phyloP scores from a whole-genome alignment of 331 rosid species.

The Malus hybrid region DNA sequence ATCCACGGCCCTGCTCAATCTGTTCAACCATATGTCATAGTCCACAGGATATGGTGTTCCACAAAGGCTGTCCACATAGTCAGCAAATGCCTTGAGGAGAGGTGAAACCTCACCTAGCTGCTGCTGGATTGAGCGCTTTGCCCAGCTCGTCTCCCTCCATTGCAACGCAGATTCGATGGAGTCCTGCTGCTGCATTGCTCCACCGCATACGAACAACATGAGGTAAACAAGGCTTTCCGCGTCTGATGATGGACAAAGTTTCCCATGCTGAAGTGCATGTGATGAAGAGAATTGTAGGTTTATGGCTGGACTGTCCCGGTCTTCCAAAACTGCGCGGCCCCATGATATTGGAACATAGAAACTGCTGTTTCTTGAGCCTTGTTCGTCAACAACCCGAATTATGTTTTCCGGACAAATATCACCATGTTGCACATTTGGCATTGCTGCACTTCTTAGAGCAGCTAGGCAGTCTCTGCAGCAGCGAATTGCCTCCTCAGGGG shows the following conservation, averaged over 20 bases:
- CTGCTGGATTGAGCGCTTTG: conserved; percentile 52
- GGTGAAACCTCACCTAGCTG: conserved; percentile 69
- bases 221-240: conserved; percentile 74
- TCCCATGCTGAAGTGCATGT: conserved; percentile 86
- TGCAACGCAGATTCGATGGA: conserved; percentile 81
- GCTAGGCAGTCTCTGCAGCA: conserved; percentile 62
- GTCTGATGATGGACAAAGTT: conserved; percentile 76
- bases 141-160: conserved; percentile 80
- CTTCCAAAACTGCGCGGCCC: conserved; percentile 82
- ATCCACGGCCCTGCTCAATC: conserved; percentile 59
- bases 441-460: conserved; percentile 59
- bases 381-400: conserved; percentile 37
- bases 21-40: conserved; percentile 69
- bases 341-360: conserved; percentile 60
- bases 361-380: conserved; percentile 25
- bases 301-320: conserved; percentile 73
- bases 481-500: conserved; percentile 55
- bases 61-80: conserved; percentile 77
- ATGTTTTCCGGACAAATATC: conserved; percentile 79
- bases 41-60: conserved; percentile 79
- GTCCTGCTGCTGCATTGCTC: conserved; percentile 57
- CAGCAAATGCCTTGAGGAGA: conserved; percentile 74
- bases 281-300: conserved; percentile 72
- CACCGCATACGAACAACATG: conserved; percentile 49
- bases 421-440: conserved; percentile 71